These are phyloP conservation scores for Phylloporus sp. DNA, from an alignment of 768 basidiomycete genomes.

Conservation along the genomic window DNA sequence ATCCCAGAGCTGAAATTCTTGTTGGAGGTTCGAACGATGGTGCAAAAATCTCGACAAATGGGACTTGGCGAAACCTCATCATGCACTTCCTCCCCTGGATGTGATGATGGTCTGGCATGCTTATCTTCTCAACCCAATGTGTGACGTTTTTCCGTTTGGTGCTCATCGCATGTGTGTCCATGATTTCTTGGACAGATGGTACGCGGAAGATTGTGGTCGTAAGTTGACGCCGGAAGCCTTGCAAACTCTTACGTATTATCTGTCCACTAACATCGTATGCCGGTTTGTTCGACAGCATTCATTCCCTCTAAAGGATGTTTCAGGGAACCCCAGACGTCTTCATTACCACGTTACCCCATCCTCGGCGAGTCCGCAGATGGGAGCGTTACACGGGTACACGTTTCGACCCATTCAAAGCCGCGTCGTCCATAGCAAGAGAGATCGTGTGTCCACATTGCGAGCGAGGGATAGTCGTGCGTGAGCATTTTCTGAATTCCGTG, in stretches of 20 bases:
- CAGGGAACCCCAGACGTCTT: constrained; percentile 11
- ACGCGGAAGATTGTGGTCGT: constrained; percentile 18
- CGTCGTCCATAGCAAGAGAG: constrained; percentile 10
- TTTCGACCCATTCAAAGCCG: constrained; percentile 23
- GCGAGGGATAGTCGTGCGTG: constrained; percentile 16
- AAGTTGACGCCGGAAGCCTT: background rate
- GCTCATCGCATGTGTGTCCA: background rate
- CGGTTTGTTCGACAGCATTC: background rate
- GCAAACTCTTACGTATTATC: constrained; percentile 1
- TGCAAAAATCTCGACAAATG: constrained; percentile 9
- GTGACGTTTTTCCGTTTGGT: background rate
- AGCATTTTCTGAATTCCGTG: background rate
- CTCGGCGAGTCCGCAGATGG: constrained; percentile 9
- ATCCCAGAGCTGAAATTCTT: background rate
- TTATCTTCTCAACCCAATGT: constrained; percentile 37
- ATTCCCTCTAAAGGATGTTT: background rate
- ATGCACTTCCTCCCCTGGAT: constrained; percentile 32
- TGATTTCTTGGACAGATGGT: constrained; percentile 16
- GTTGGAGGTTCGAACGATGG: constrained; percentile 34
- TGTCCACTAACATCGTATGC: constrained; percentile 13
- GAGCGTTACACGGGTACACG: background rate
- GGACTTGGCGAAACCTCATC: background rate
- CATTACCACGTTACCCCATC: constrained; percentile 2
- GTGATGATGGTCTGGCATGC: constrained; percentile 40
- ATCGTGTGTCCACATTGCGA: constrained; percentile 31